A percentile compares a stretch with the other conserved stretches of the same genome.
phyloP scores from a whole-genome alignment of 345 rosid species.

The Bruguiera parviflora region DNA sequence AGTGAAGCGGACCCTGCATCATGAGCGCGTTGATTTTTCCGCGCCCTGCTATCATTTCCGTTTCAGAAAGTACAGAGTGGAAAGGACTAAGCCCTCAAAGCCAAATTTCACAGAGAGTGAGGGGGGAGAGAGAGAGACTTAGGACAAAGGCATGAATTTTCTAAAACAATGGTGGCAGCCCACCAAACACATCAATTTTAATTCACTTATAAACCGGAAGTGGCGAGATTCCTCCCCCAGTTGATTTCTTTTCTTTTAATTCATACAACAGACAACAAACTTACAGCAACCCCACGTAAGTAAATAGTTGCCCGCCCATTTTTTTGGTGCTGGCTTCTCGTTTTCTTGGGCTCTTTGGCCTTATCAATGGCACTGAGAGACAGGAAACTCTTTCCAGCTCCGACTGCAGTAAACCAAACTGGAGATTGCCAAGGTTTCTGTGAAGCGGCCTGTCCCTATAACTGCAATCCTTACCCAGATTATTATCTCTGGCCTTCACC shows the following conservation, averaged over 20 bases:
- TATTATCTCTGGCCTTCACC: constrained; percentile 37
- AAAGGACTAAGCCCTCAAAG: too few species aligned
- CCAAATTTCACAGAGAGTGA: too few species aligned
- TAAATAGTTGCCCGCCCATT: neutral
- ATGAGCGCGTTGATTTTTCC: too few species aligned
- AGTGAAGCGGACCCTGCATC: too few species aligned
- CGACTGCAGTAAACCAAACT: constrained; percentile 37
- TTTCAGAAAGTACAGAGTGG: too few species aligned
- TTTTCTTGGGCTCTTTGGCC: constrained; percentile 9
- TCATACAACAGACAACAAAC: constrained; percentile 13
- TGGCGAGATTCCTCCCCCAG: constrained; percentile 15
- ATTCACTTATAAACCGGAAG: constrained; percentile 19
- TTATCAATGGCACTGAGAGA: constrained; percentile 38
- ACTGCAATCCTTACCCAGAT: constrained; percentile 43
- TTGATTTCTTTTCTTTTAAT: constrained; percentile 29
- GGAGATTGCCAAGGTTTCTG: constrained; percentile 43
- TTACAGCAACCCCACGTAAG: constrained; percentile 1
- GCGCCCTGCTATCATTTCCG: too few species aligned
- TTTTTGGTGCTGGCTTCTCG: neutral
- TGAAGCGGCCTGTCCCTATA: constrained; percentile 48
- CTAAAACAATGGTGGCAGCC: neutral
- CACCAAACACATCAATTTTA: neutral
- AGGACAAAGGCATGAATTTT: neutral
- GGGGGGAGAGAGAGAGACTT: too few species aligned
- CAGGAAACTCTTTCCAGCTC: constrained; percentile 48